Conservation (phyloP, 495 filamentous ascomycete genomes). For the Penicillium subrubescens region DNA sequence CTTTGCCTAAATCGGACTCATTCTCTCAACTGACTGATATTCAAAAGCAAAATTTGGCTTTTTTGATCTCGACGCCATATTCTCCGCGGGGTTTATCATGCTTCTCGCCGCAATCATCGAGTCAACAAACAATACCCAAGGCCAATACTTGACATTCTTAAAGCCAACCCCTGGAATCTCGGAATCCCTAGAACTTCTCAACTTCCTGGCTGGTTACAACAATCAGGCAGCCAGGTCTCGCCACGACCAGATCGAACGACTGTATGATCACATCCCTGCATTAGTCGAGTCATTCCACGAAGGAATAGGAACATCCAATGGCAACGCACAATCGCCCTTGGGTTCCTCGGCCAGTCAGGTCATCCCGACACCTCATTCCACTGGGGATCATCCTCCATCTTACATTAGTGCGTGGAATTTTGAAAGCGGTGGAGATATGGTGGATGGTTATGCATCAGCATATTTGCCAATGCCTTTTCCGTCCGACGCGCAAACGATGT, state of each 20-base stretch:
- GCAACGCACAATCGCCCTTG: neutral
- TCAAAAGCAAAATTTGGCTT: constrained; percentile 12
- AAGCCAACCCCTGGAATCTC: constrained; percentile 6
- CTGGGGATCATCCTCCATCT: neutral
- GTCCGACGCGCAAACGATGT: constrained; percentile 1
- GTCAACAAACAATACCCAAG: neutral
- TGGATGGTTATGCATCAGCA: neutral
- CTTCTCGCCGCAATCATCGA: constrained; percentile 7
- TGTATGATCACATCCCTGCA: constrained; percentile 1
- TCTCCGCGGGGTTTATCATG: constrained; percentile 13
- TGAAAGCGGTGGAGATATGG: neutral
- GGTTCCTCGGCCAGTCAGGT: neutral
- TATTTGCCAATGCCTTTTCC: constrained; percentile 10
- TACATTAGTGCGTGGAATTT: neutral
- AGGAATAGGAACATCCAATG: too few species aligned
- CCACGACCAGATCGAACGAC: constrained; percentile 5
- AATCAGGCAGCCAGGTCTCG: constrained; percentile 7
- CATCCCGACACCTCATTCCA: neutral
- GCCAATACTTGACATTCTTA: neutral
- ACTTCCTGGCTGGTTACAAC: neutral
- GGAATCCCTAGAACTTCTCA: constrained; percentile 2
- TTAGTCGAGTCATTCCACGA: neutral
- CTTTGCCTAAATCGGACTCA: neutral
- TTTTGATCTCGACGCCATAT: constrained; percentile 12
- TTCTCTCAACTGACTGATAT: neutral